Percentiles rank a stretch among this genome's conserved stretches.
phyloP scores from a whole-genome alignment of 2,329 filamentous ascomycete species.

The Penicillium sp. region DNA sequence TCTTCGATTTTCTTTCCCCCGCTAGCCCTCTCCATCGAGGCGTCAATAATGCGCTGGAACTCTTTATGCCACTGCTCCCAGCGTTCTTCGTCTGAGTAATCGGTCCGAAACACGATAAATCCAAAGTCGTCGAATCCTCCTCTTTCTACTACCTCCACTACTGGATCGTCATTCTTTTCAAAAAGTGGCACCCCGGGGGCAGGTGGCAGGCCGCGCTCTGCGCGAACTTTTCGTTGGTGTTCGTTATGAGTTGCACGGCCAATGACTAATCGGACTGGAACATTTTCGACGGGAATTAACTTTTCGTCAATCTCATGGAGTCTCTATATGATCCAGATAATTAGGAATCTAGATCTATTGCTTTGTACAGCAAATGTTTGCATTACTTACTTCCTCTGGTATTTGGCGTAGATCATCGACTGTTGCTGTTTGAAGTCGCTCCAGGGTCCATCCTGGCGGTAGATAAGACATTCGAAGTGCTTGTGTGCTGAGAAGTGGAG shows the following conservation, averaged over 20 bases:
- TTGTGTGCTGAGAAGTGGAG: not conserved
- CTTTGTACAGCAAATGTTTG: not conserved
- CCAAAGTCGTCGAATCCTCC: not conserved
- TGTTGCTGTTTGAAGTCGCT: not conserved
- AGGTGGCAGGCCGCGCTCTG: not conserved
- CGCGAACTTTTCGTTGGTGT: not conserved
- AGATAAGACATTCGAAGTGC: not conserved
- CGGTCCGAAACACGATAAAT: not conserved
- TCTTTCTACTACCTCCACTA: not conserved
- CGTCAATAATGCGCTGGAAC: not conserved
- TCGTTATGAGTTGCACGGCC: not conserved
- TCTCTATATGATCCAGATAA: not conserved
- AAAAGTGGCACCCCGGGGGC: not conserved
- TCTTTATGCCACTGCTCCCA: not conserved
- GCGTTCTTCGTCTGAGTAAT: not conserved
- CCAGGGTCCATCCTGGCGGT: not conserved
- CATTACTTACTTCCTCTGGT: not conserved
- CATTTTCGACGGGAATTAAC: not conserved
- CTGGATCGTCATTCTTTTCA: not conserved
- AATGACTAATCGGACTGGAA: not conserved
- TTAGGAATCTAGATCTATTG: not conserved
- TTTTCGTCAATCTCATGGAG: not conserved
- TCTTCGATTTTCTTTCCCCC: not conserved
- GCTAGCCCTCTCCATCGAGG: not conserved
- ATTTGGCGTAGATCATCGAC: not conserved